phyloP scores from a whole-genome alignment of 371 early-diverging fungal genomes.

The Apophysomyces variabilis region DNA sequence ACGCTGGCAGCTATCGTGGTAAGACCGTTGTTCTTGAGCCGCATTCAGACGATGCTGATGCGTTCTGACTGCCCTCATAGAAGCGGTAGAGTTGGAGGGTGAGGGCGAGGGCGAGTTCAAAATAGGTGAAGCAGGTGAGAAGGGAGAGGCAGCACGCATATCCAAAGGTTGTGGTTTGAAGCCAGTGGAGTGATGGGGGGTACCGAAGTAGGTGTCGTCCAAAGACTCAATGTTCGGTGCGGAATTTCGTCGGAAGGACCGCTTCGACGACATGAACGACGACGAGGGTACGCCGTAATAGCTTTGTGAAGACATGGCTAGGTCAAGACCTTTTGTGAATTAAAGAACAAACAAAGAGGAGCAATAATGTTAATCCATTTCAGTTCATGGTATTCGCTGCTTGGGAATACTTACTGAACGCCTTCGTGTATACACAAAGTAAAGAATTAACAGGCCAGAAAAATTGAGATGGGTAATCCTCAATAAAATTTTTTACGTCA shows the following conservation, averaged over 20 bases:
- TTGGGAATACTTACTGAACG: too few species aligned
- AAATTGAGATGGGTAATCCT: too few species aligned
- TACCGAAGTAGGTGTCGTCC: slow-evolving; percentile 27
- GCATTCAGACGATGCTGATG: slow-evolving; percentile 52
- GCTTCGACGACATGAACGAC: slow-evolving; percentile 17
- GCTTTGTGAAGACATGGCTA: slow-evolving; percentile 19
- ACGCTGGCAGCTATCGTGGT: slow-evolving; percentile 74
- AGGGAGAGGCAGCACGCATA: slow-evolving; percentile 7
- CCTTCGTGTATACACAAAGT: too few species aligned
- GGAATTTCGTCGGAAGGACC: slow-evolving; percentile 38
- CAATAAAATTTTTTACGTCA: too few species aligned
- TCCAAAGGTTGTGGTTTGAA: slow-evolving; percentile 10
- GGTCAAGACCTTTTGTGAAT: neutral
- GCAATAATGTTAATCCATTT: too few species aligned
- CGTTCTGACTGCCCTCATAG: slow-evolving; percentile 31
- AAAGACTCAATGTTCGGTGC: slow-evolving; percentile 31
- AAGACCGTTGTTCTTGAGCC: slow-evolving; percentile 66
- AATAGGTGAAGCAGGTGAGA: slow-evolving; percentile 13
- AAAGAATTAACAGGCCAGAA: too few species aligned
- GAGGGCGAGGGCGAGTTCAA: slow-evolving; percentile 20
- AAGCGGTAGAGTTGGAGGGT: slow-evolving; percentile 29
- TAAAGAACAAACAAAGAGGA: too few species aligned
- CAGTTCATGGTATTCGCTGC: too few species aligned
- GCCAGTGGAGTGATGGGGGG: slow-evolving; percentile 6
- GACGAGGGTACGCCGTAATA: slow-evolving; percentile 16